These are phyloP conservation scores for Sporothrix mexicana DNA, from an alignment of 2,329 filamentous ascomycete genomes.

Conservation along the genomic window DNA sequence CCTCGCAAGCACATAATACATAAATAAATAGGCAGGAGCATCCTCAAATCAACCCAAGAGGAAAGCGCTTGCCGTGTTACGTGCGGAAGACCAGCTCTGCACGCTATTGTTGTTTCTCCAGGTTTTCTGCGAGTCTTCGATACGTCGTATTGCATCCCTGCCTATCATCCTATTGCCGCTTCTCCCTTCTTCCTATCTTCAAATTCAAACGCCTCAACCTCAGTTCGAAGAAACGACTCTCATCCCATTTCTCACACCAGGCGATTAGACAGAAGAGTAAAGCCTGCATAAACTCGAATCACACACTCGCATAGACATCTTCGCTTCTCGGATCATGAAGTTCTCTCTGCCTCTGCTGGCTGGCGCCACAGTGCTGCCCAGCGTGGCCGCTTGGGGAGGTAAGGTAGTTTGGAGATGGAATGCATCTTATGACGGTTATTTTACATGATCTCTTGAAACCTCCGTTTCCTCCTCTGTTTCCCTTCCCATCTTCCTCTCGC, in stretches of 20 bases:
- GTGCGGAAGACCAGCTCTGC: neutral
- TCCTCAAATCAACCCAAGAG: neutral
- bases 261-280: neutral
- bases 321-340: conserved; percentile 33
- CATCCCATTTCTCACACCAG: neutral
- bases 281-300: neutral
- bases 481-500: neutral
- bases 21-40: conserved; percentile 9
- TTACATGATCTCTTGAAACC: neutral
- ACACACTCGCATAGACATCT: neutral
- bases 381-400: conserved; percentile 52
- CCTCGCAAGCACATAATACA: neutral
- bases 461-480: no score
- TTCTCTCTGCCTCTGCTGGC: conserved; percentile 40
- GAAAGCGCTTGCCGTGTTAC: neutral
- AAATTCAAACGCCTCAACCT: neutral
- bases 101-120: no score
- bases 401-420: conserved; percentile 36
- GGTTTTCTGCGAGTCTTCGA: no score
- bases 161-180: neutral
- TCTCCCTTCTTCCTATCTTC: neutral
- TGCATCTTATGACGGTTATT: neutral
- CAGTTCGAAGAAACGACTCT: neutral
- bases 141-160: no score
- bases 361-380: conserved; percentile 44